Conservation (phyloP, 164 flowering plant genomes). For the Magnolia officinalis region DNA sequence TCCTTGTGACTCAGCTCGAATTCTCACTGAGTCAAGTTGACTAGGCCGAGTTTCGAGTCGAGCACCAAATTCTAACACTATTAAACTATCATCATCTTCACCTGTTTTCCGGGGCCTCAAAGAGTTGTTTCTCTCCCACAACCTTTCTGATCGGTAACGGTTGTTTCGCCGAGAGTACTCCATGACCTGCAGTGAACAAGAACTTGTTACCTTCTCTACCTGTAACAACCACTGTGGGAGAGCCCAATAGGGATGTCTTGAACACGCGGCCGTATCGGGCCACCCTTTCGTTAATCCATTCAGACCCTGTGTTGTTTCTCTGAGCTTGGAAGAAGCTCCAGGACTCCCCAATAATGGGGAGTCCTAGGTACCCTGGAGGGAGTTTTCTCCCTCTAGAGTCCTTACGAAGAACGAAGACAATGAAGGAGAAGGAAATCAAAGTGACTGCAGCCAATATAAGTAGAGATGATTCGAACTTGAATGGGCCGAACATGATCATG, state of each 20-base stretch:
- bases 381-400: conserved; percentile 1
- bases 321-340: conserved; percentile 14
- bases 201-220: conserved; percentile 21
- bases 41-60: no score
- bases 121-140: conserved; percentile 9
- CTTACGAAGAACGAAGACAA: background rate
- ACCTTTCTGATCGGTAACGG: conserved; percentile 6
- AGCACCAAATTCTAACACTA: no score
- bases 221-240: conserved; percentile 18
- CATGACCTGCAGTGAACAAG: conserved; percentile 3
- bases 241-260: conserved; percentile 21
- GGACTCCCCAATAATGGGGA: conserved; percentile 20
- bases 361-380: conserved; percentile 16
- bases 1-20: no score
- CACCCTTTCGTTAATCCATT: conserved; percentile 21
- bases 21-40: no score
- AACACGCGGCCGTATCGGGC: conserved; percentile 17
- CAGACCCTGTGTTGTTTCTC: conserved; percentile 3
- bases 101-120: conserved; percentile 11
- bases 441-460: background rate
- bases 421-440: conserved; percentile 1
- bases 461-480: background rate
- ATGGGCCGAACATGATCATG: background rate
- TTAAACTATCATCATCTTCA: background rate
- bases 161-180: conserved; percentile 13